Evolutionary conservation across 306 rosid species (phyloP), one percentile per base, ranked within the genome.

Genomic region (Lathyrus sativus): DNA sequence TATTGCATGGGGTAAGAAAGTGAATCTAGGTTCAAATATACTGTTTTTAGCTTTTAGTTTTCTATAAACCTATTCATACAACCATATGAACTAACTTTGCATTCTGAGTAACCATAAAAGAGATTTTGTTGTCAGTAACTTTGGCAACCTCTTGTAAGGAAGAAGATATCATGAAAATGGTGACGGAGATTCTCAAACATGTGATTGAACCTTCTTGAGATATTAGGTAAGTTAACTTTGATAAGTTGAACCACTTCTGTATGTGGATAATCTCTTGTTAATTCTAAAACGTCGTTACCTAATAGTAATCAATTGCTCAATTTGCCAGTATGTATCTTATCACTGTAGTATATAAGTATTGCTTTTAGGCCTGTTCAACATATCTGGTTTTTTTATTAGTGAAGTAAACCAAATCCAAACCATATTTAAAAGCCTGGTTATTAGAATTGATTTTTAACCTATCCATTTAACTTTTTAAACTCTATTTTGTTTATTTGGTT

Each of bases 1-100:
- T 79, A 84, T 92, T 83, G 78, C 87, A 63, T 92, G 98, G 98
- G 96, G 96, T 92, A 82, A 83, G 85, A 62, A 65, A 73, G 19
- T 48, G 35, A 18, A 68, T 22, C 5, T 59, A 54, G 39, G 67
- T 18, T 72, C 43, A 41, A 41, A 48, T 59, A 17, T 57, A 18
- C 11, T 56, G 53, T 39, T 57, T 72, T 4, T 57, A 9, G 46
- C 57, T 57, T 77, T 22, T 22, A 49, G 31, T 65, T 71, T 64
- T 28, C 29, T 28, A 17, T 42, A 9, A 64, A 62, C 62, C 4
- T 15, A 61, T 49, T 46, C 48, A 43, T 54, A 33, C 49, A n/a
- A 68, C 42, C 61, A 45, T 66, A 53, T 53, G 15, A 67, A 41
- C 39, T 9, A 55, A 42, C 45, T 48, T 70, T 29, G 7, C 1